These are phyloP conservation scores for Suillus discolor DNA, from an alignment of 768 basidiomycete genomes.

Conservation along the genomic window DNA sequence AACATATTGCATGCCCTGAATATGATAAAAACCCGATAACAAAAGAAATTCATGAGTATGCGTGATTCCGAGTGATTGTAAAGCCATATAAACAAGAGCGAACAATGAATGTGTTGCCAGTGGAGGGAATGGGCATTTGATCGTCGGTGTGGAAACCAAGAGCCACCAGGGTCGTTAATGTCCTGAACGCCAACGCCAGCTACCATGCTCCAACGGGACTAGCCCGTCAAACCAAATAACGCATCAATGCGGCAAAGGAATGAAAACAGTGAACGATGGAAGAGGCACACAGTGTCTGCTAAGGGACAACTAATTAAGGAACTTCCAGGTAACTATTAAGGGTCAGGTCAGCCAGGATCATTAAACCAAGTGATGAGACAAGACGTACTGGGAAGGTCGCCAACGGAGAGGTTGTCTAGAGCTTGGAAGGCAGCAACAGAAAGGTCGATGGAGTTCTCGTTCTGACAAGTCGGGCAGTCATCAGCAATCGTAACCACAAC, in stretches of 20 bases:
- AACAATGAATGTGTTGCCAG: slow-evolving; percentile 19
- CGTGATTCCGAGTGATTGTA: neutral
- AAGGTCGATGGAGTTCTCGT: slow-evolving; percentile 70
- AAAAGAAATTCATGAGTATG: slow-evolving; percentile 5
- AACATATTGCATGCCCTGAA: slow-evolving; percentile 8
- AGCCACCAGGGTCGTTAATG: slow-evolving; percentile 48
- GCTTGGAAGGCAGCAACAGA: slow-evolving; percentile 66
- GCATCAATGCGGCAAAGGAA: slow-evolving; percentile 14
- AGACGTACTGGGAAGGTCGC: slow-evolving; percentile 59
- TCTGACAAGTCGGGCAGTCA: slow-evolving; percentile 78
- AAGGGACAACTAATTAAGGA: slow-evolving; percentile 11
- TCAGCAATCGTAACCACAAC: slow-evolving; percentile 73
- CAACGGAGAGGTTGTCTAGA: slow-evolving; percentile 52
- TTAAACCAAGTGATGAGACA: neutral
- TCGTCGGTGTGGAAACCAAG: slow-evolving; percentile 27
- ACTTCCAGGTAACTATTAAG: neutral
- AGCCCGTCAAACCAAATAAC: slow-evolving; percentile 16
- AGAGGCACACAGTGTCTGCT: slow-evolving; percentile 22
- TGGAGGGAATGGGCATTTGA: slow-evolving; percentile 21
- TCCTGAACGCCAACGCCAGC: slow-evolving; percentile 28
- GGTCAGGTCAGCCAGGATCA: slow-evolving; percentile 5
- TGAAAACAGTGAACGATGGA: slow-evolving; percentile 11
- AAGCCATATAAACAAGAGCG: neutral
- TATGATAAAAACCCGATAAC: slow-evolving; percentile 22
- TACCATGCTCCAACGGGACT: slow-evolving; percentile 20